These are phyloP conservation scores for Collariella sp. DNA, from an alignment of 495 filamentous ascomycete genomes.

Conservation along the genomic window DNA sequence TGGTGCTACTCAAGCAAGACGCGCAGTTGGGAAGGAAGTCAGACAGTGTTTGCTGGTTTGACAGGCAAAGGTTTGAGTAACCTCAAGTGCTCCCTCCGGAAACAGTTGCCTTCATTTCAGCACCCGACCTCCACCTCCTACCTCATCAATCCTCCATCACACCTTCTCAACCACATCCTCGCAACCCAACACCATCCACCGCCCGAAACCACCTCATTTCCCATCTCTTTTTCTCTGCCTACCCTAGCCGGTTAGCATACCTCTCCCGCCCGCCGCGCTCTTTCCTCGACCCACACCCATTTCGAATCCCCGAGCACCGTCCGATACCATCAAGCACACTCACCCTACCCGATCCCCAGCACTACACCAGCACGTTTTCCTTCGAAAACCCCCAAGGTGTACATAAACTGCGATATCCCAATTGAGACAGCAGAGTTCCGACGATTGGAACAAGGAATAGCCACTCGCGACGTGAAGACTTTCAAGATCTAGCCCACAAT, in stretches of 20 bases:
- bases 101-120: slow-evolving; percentile 20
- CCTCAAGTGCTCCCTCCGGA: slow-evolving; percentile 22
- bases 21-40: slow-evolving; percentile 10
- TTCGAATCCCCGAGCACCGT: slow-evolving; percentile 18
- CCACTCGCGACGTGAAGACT: slow-evolving; percentile 24
- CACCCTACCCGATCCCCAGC: slow-evolving; percentile 24
- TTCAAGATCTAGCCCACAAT: slow-evolving; percentile 35
- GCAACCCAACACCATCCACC: slow-evolving; percentile 6
- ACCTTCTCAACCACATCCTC: slow-evolving; percentile 2
- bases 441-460: slow-evolving; percentile 9
- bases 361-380: slow-evolving; percentile 84
- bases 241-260: neutral
- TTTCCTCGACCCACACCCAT: slow-evolving; percentile 16
- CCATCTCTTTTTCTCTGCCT: slow-evolving; percentile 5
- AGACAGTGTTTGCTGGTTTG: slow-evolving; percentile 22
- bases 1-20: neutral
- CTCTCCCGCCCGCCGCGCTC: slow-evolving; percentile 6
- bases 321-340: slow-evolving; percentile 16
- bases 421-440: slow-evolving; percentile 46
- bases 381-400: slow-evolving; percentile 75
- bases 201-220: slow-evolving; percentile 10
- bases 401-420: slow-evolving; percentile 52
- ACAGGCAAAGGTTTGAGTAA: slow-evolving; percentile 33
- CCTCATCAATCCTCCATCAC: slow-evolving; percentile 10
- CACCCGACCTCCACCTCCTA: neutral